These are phyloP conservation scores for Tuber melanosporum DNA, from an alignment of 495 filamentous ascomycete species.

Conservation along the genomic window DNA sequence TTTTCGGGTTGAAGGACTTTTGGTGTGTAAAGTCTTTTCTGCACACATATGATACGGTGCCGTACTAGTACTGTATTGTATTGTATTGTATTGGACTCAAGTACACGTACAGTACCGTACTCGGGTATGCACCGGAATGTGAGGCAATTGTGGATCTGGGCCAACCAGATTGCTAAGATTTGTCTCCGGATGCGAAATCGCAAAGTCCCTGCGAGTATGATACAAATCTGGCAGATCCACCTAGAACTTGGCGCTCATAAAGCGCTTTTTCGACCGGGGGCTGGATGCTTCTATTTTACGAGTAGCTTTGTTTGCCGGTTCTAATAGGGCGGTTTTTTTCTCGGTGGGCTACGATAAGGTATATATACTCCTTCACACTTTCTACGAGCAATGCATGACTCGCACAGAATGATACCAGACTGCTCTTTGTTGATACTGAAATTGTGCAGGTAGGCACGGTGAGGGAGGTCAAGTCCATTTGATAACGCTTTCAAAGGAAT, in stretches of 20 bases:
- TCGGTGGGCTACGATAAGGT: neutral
- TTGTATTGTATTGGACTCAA: neutral
- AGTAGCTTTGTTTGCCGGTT: neutral
- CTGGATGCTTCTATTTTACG: neutral
- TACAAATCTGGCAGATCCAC: neutral
- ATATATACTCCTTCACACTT: neutral
- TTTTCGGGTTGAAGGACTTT: neutral
- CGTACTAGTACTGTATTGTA: too few relatives aligned
- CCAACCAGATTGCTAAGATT: neutral
- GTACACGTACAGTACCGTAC: too few relatives aligned
- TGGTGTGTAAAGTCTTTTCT: too few relatives aligned
- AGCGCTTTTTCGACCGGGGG: neutral
- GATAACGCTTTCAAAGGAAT: neutral
- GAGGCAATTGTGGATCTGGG: neutral
- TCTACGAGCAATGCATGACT: neutral
- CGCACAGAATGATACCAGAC: neutral
- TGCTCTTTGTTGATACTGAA: neutral
- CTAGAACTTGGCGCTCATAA: neutral
- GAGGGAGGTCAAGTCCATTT: neutral
- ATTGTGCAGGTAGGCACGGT: neutral
- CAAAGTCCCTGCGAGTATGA: neutral
- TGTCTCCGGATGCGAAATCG: neutral
- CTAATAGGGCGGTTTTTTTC: too few relatives aligned
- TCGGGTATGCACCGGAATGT: too few relatives aligned
- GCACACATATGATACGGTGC: too few relatives aligned